Percentiles rank a stretch among this genome's conserved stretches.
phyloP scores from a whole-genome alignment of 345 rosid genomes.

The Syzygium aqueum region DNA sequence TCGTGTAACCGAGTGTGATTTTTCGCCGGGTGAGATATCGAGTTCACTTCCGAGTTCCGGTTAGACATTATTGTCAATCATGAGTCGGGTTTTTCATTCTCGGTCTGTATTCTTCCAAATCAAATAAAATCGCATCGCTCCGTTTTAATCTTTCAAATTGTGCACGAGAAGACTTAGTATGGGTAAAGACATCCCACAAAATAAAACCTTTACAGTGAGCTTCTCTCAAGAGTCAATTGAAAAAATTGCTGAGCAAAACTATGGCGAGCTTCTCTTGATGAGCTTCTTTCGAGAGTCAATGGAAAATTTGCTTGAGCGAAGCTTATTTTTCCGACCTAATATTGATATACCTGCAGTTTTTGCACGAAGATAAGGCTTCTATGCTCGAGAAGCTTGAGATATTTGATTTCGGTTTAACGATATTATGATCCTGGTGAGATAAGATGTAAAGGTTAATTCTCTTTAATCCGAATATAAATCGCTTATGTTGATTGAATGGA shows the following conservation, averaged over 20 bases:
- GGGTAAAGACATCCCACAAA: accelerated
- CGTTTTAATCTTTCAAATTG: not conserved
- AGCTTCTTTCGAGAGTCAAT: not conserved
- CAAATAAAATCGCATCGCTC: not conserved
- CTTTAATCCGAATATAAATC: not conserved
- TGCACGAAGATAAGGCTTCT: accelerated
- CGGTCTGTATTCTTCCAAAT: not conserved
- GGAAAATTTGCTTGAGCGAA: not conserved
- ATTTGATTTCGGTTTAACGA: not conserved
- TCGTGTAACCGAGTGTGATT: not conserved
- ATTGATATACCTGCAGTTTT: not conserved
- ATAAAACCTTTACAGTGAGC: not conserved
- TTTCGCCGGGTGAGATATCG: not conserved
- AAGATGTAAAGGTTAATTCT: not conserved
- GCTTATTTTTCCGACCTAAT: too few relatives aligned
- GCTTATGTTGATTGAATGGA: not conserved
- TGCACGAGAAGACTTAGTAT: not conserved
- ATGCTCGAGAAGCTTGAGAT: not conserved
- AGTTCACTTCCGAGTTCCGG: too few relatives aligned
- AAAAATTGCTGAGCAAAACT: not conserved
- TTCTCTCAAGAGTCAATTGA: not conserved
- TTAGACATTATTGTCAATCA: accelerated
- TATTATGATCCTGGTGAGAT: not conserved
- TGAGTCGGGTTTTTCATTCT: not conserved
- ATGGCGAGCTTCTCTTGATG: too few relatives aligned